These are phyloP conservation scores for Aspergillus avenaceus DNA, from an alignment of 495 filamentous ascomycete genomes.

Conservation along the genomic window DNA sequence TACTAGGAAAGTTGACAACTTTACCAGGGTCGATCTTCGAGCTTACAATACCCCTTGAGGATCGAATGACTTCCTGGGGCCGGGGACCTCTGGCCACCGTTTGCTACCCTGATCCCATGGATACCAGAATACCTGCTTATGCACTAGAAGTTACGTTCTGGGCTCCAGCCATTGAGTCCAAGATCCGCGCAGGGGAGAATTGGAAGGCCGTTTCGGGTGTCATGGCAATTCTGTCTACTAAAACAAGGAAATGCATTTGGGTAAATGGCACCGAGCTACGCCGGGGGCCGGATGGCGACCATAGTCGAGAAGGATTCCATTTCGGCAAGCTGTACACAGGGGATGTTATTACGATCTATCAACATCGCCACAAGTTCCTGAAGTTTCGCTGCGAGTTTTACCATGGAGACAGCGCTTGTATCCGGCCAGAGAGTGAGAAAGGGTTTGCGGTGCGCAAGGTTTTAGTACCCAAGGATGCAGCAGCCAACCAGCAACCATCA, in stretches of 20 bases:
- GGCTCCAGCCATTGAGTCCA: slow-evolving; percentile 56
- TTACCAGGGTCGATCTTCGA: slow-evolving; percentile 43
- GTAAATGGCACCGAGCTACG: slow-evolving; percentile 64
- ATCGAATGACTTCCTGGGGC: slow-evolving; percentile 70
- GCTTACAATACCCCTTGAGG: slow-evolving; percentile 58
- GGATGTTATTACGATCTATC: slow-evolving; percentile 65
- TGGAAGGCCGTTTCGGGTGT: slow-evolving; percentile 53
- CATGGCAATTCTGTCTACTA: slow-evolving; percentile 66
- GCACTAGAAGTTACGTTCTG: slow-evolving; percentile 76
- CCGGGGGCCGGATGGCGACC: slow-evolving; percentile 37
- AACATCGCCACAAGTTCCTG: slow-evolving; percentile 39
- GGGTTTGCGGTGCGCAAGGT: slow-evolving; percentile 36
- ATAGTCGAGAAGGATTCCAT: slow-evolving; percentile 44
- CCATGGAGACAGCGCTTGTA: slow-evolving; percentile 44
- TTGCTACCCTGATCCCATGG: slow-evolving; percentile 51
- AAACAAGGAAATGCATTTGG: slow-evolving; percentile 63
- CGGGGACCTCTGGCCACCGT: slow-evolving; percentile 58
- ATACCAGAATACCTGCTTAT: slow-evolving; percentile 72
- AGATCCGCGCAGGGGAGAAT: slow-evolving; percentile 50
- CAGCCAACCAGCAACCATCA: slow-evolving; percentile 25
- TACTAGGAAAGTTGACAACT: slow-evolving; percentile 42
- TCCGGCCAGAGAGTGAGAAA: slow-evolving; percentile 39
- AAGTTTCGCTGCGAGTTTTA: slow-evolving; percentile 52
- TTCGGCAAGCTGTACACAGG: slow-evolving; percentile 69
- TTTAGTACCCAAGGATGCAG: slow-evolving; percentile 24